Evolutionary conservation across 306 rosid genomes (phyloP), one percentile per base, ranked within the genome.

Genomic region (Citrullus amarus): DNA sequence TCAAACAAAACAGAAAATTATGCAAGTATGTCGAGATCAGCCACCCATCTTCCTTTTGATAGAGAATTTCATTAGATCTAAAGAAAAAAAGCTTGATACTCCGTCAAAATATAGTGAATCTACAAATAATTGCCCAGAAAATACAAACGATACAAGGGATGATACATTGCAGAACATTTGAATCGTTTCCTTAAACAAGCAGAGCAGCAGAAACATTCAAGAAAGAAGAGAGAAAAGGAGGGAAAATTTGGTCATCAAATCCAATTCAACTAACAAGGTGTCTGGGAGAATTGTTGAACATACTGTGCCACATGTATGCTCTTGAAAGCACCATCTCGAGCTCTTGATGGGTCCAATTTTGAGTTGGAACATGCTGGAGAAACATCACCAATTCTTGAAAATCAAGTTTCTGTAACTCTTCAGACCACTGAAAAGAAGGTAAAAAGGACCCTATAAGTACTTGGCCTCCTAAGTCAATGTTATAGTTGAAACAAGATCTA

Each of bases 261-360:
- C 36, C 79, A 63, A 58, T 16, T 88, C 73, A 91, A 81, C 88
- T 86, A 84, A 97, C 90, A 67, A 96, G 87, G 87, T 96, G 99
- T 80, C 97, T 96, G 0, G 98, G 99, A 75, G 91, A 93, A 83
- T 85, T 88, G 86, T 93, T 96, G 90, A 96, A 96, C 98, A 96
- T 91, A 86, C 90, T 92, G 89, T 96, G 96, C 98, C 99, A 96
- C 97, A 96, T 90, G 85, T 86, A 92, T 60, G 98, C 99, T 56
- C 98, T 93, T 55, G 98, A 96, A 53, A 96, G 98, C 79, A 96
- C 99, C 91, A 88, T 90, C 87, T 96, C 99, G 0, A 96, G 98
- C 84, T 96, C 99, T 83, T 93, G 96, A 78, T 93, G 88, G 70
- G 87, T 86, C 99, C 99, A 96, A 82, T 83, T 88, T 61, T 91